Evolutionary conservation across 106 monocot species (phyloP).

Genomic region (Ottelia alismoides): DNA sequence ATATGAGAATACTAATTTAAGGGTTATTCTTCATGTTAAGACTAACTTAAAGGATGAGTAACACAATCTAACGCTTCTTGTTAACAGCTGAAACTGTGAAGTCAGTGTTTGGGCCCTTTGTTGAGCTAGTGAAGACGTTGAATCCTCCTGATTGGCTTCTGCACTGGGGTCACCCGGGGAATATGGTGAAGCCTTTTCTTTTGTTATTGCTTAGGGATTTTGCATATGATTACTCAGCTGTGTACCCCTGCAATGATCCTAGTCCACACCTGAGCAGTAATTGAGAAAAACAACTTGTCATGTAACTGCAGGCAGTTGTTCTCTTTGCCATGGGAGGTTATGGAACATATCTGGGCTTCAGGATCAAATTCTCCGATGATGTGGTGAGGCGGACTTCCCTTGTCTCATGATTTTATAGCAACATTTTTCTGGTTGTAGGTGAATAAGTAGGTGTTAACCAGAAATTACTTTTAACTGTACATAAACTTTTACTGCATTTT

Average conservation of each 20-base stretch:
- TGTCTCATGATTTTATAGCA: background rate
- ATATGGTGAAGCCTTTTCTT: slow-evolving; percentile 41
- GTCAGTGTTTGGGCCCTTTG: slow-evolving; percentile 68
- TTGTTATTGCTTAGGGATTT: background rate
- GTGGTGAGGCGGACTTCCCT: slow-evolving; percentile 24
- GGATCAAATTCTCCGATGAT: slow-evolving; percentile 80
- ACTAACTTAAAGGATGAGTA: background rate
- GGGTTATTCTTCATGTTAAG: background rate
- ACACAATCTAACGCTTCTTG: background rate
- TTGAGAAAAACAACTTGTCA: too few species aligned
- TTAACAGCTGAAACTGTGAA: slow-evolving; percentile 44
- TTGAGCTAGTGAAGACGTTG: slow-evolving; percentile 68
- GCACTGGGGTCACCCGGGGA: slow-evolving; percentile 95
- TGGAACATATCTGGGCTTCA: slow-evolving; percentile 85
- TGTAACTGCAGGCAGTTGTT: slow-evolving; percentile 72
- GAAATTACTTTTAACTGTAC: too few species aligned
- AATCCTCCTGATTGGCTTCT: slow-evolving; percentile 87
- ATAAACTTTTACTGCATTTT: background rate
- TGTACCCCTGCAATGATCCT: too few species aligned
- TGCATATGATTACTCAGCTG: too few species aligned
- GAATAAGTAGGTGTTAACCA: too few species aligned
- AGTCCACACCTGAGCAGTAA: too few species aligned
- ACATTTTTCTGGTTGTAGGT: too few species aligned
- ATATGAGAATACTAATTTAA: too few species aligned
- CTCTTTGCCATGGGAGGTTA: slow-evolving; percentile 97